Evolutionary conservation across 352 stramenopile species (phyloP).

Genomic region (Pythium dissotocum): DNA sequence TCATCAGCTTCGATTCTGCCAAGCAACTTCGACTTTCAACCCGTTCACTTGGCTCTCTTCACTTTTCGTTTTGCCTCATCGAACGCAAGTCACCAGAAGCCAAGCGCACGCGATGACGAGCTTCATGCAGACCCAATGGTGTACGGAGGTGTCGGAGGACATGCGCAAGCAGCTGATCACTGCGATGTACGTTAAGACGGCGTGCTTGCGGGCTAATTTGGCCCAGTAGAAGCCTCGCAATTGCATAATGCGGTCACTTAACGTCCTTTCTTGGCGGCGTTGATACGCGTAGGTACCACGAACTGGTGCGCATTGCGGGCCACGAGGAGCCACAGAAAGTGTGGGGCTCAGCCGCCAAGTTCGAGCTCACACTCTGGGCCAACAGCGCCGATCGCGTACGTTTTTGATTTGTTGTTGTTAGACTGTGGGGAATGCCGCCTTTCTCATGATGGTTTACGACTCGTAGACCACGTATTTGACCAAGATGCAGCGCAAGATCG

Average conservation of each 20-base stretch:
- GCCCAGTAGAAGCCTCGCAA: constrained; percentile 5
- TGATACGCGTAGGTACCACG: constrained; percentile 64
- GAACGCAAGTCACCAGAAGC: neutral
- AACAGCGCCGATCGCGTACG: constrained; percentile 68
- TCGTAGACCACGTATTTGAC: constrained; percentile 74
- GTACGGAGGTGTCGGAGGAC: constrained; percentile 74
- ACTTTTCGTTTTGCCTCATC: neutral
- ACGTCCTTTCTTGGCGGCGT: neutral
- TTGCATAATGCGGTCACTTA: neutral
- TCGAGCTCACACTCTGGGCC: constrained; percentile 86
- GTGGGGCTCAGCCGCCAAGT: constrained; percentile 83
- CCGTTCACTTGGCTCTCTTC: neutral
- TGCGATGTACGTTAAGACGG: constrained; percentile 64
- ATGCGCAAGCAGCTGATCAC: constrained; percentile 88
- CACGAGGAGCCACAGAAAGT: constrained; percentile 86
- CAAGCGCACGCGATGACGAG: neutral
- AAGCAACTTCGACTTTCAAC: neutral
- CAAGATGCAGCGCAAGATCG: constrained; percentile 85
- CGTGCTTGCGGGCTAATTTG: neutral
- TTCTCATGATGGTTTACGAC: constrained; percentile 16
- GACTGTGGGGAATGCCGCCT: neutral
- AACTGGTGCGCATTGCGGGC: constrained; percentile 78
- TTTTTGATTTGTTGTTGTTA: too few relatives aligned
- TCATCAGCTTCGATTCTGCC: too few relatives aligned
- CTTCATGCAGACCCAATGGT: constrained; percentile 49